These are phyloP conservation scores for Blastobotrys serpentis DNA, from an alignment of 1,139 yeast species.

Conservation along the genomic window DNA sequence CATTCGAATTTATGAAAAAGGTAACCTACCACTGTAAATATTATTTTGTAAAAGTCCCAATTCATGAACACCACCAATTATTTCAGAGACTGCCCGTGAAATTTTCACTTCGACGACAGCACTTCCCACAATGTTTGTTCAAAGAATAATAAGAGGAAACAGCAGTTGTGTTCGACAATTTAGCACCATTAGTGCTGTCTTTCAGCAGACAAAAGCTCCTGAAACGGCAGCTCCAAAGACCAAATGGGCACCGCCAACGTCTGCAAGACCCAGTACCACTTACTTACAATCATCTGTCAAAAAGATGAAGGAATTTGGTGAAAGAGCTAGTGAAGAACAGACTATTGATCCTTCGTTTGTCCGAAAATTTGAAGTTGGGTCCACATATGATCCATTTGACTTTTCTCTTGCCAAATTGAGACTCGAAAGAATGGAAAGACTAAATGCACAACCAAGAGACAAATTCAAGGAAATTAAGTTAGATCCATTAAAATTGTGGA, in stretches of 20 bases:
- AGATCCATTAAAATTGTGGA: conserved; percentile 38
- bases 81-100: neutral
- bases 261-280: neutral
- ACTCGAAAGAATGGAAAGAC: conserved; percentile 23
- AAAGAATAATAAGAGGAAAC: neutral
- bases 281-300: conserved; percentile 3
- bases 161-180: conserved; percentile 3
- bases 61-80: too few relatives aligned
- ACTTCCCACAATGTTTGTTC: neutral
- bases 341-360: conserved; percentile 29
- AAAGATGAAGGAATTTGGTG: conserved; percentile 5
- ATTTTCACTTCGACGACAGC: conserved; percentile 1
- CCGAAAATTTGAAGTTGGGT: conserved; percentile 27
- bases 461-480: conserved; percentile 27
- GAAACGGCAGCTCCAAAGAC: neutral
- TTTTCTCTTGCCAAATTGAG: conserved; percentile 31
- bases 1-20: too few relatives aligned
- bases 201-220: neutral
- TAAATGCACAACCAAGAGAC: conserved; percentile 30
- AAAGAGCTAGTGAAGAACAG: conserved; percentile 11
- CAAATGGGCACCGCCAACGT: conserved; percentile 1
- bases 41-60: too few relatives aligned
- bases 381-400: conserved; percentile 36
- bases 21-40: too few relatives aligned
- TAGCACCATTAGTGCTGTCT: neutral